Percentiles rank a stretch among this genome's conserved stretches.
phyloP scores from a whole-genome alignment of 176 grass and related monocot species.

The Triticum dicoccoides region DNA sequence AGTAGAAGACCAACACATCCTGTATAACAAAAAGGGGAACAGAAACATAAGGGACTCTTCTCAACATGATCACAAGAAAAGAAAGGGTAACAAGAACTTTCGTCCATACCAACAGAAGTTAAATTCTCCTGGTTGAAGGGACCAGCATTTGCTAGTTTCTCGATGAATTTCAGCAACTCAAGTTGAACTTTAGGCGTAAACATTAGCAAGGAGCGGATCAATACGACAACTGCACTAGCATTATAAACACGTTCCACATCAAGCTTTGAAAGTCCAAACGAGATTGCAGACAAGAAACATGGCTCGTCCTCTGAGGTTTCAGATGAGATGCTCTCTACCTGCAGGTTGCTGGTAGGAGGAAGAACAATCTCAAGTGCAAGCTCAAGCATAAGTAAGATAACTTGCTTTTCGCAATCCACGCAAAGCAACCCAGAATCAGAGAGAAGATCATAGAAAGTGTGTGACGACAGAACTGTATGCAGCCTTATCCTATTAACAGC shows the following conservation, averaged over 20 bases:
- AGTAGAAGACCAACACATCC: slow-evolving; percentile 95
- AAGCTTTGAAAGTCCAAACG: slow-evolving; percentile 79
- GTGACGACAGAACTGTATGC: slow-evolving; percentile 78
- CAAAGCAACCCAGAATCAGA: slow-evolving; percentile 92
- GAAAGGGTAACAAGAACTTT: slow-evolving; percentile 25
- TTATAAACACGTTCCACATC: slow-evolving; percentile 84
- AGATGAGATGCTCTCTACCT: slow-evolving; percentile 52
- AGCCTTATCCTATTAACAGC: slow-evolving; percentile 86
- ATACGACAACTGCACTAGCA: slow-evolving; percentile 82
- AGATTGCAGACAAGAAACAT: slow-evolving; percentile 58
- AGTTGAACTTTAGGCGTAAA: slow-evolving; percentile 98
- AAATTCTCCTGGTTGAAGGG: slow-evolving; percentile 98
- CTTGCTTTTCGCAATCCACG: slow-evolving; percentile 91
- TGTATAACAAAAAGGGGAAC: slow-evolving; percentile 43
- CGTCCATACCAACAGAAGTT: slow-evolving; percentile 87
- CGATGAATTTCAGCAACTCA: slow-evolving; percentile 84
- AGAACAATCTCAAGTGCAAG: slow-evolving; percentile 96
- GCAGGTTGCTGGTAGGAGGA: slow-evolving; percentile 66
- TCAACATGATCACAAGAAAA: slow-evolving; percentile 21
- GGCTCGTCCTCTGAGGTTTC: slow-evolving; percentile 51
- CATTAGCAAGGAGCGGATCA: slow-evolving; percentile 76
- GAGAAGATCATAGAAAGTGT: slow-evolving; percentile 95
- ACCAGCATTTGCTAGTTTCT: slow-evolving; percentile 77
- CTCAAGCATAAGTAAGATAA: slow-evolving; percentile 94
- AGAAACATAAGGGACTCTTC: slow-evolving; percentile 29